phyloP scores from a whole-genome alignment of 2,329 filamentous ascomycete genomes.

The Epichloe sylvatica region DNA sequence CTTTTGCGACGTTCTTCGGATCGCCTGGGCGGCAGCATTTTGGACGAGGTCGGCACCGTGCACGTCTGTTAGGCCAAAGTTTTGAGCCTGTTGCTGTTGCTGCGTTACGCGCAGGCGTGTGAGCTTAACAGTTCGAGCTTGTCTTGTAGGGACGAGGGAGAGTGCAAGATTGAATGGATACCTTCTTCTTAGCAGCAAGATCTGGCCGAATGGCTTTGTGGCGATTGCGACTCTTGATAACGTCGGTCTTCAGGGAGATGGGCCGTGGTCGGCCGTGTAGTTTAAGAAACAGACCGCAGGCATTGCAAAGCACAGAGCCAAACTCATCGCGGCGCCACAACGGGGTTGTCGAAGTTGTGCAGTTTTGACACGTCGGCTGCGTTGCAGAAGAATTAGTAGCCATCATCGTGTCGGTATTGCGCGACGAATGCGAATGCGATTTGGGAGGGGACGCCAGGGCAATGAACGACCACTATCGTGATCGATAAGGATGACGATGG shows the following conservation, averaged over 20 bases:
- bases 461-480: slow-evolving; percentile 21
- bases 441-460: slow-evolving; percentile 13
- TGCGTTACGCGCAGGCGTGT: slow-evolving; percentile 5
- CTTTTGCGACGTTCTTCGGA: slow-evolving; percentile 54
- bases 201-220: slow-evolving; percentile 78
- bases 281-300: slow-evolving; percentile 94
- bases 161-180: slow-evolving; percentile 24
- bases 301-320: slow-evolving; percentile 93
- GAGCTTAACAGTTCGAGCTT: not conserved
- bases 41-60: slow-evolving; percentile 45
- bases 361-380: slow-evolving; percentile 96
- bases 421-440: slow-evolving; percentile 13
- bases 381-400: slow-evolving; percentile 44
- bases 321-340: slow-evolving; percentile 95
- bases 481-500: slow-evolving; percentile 26
- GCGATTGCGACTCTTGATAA: slow-evolving; percentile 97
- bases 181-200: slow-evolving; percentile 72
- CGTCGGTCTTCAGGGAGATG: slow-evolving; percentile 95
- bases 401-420: slow-evolving; percentile 30
- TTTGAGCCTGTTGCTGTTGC: slow-evolving; percentile 26
- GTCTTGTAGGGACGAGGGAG: not conserved
- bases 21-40: slow-evolving; percentile 36
- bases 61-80: slow-evolving; percentile 27
- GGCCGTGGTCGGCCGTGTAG: slow-evolving; percentile 85
- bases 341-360: slow-evolving; percentile 85